A percentile compares a stretch with the other conserved stretches of the same genome.
These are phyloP conservation scores for Xylaria sp. DNA, from an alignment of 495 filamentous ascomycete species.

Conservation along the genomic window DNA sequence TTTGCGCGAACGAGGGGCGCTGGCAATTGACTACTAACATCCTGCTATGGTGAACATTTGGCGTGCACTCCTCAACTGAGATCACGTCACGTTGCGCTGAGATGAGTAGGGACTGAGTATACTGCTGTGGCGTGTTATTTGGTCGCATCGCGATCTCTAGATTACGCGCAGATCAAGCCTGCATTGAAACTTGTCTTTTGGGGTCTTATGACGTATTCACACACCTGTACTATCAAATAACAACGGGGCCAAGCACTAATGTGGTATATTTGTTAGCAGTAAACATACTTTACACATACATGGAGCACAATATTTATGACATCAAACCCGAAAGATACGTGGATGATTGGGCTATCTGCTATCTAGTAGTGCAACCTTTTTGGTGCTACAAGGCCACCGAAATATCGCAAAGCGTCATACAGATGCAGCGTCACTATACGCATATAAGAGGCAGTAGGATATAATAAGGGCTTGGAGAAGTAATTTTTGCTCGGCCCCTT, in stretches of 20 bases:
- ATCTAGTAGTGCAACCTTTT: not conserved
- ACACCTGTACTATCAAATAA: not conserved
- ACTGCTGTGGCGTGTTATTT: not conserved
- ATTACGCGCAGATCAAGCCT: not conserved
- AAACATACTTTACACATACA: not conserved
- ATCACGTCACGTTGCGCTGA: not conserved
- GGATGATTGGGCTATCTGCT: not conserved
- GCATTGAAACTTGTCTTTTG: not conserved
- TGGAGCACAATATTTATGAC: conserved; percentile 14
- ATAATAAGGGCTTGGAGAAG: not conserved
- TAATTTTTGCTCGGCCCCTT: not conserved
- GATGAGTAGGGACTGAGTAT: not conserved
- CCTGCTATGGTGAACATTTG: too few species aligned
- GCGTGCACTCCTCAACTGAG: not conserved
- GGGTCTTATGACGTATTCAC: not conserved
- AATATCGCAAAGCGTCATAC: not conserved
- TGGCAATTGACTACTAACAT: too few species aligned
- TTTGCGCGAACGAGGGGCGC: too few species aligned
- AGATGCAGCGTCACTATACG: not conserved
- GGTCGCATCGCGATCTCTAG: not conserved
- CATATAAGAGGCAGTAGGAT: not conserved
- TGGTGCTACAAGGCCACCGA: not conserved
- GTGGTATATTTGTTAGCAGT: not conserved
- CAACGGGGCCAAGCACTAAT: not conserved
- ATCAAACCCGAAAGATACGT: conserved; percentile 24